phyloP scores from a whole-genome alignment of 345 rosid species.

The Zanthoxylum bungeanum region DNA sequence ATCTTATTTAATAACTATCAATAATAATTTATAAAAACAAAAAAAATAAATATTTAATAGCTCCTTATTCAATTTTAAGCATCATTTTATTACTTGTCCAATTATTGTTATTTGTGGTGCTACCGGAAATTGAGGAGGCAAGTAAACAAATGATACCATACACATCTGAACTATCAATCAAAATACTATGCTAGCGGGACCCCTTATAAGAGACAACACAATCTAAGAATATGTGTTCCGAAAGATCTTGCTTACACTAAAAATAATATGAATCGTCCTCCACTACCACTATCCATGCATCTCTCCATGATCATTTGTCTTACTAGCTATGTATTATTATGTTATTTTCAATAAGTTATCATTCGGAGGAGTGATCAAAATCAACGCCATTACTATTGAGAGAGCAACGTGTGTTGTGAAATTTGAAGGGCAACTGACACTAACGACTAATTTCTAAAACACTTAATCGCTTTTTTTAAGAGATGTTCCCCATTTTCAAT shows the following conservation, averaged over 20 bases:
- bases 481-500: no score
- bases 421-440: no score
- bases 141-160: constrained; percentile 21
- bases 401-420: no score
- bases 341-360: not conserved
- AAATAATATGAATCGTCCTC: not conserved
- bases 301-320: not conserved
- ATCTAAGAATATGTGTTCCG: constrained; percentile 17
- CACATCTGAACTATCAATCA: not conserved
- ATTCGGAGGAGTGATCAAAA: not conserved
- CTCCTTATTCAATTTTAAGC: no score
- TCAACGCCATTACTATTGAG: not conserved
- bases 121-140: constrained; percentile 15
- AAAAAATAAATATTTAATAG: no score
- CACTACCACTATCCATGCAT: not conserved
- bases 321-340: not conserved
- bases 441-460: no score
- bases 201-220: constrained; percentile 18
- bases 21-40: no score
- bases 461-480: no score
- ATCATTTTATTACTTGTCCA: constrained; percentile 23
- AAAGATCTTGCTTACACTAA: not conserved
- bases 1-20: no score
- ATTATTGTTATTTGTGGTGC: constrained; percentile 9
- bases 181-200: not conserved